phyloP scores from a whole-genome alignment of 257 asterid species.

The Pogostemon cablin region DNA sequence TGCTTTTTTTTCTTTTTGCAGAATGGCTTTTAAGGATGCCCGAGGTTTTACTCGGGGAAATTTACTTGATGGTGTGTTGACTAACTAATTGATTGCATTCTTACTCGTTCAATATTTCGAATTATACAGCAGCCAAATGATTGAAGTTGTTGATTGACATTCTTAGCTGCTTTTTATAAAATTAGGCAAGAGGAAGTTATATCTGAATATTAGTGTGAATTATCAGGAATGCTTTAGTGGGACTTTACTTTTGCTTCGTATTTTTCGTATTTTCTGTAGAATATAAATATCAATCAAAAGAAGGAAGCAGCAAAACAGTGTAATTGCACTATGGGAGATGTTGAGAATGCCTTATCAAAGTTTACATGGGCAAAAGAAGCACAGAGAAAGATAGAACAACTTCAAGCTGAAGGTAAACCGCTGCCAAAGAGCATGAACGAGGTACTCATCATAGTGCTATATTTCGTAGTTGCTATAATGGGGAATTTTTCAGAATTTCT shows the following conservation, averaged over 20 bases:
- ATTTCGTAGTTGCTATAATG: not conserved
- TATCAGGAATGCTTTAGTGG: constrained; percentile 7
- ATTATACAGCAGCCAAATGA: not conserved
- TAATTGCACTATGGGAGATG: constrained; percentile 73
- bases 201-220: constrained; percentile 18
- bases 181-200: constrained; percentile 8
- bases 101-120: constrained; percentile 6
- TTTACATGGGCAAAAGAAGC: constrained; percentile 93
- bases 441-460: constrained; percentile 46
- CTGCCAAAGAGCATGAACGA: constrained; percentile 82
- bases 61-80: not conserved
- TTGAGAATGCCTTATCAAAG: constrained; percentile 71
- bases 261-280: constrained; percentile 44
- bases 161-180: constrained; percentile 18
- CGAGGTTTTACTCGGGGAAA: not conserved
- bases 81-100: not conserved
- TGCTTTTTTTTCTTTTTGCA: not conserved
- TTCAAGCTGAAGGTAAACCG: constrained; percentile 84
- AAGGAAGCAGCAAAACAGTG: constrained; percentile 74
- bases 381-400: constrained; percentile 63
- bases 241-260: constrained; percentile 1
- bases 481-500: not conserved
- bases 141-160: constrained; percentile 10
- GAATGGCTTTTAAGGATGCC: not conserved
- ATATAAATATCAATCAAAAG: constrained; percentile 61